Conservation (phyloP, 441 rosid species). For the Isatis lusitanica region DNA sequence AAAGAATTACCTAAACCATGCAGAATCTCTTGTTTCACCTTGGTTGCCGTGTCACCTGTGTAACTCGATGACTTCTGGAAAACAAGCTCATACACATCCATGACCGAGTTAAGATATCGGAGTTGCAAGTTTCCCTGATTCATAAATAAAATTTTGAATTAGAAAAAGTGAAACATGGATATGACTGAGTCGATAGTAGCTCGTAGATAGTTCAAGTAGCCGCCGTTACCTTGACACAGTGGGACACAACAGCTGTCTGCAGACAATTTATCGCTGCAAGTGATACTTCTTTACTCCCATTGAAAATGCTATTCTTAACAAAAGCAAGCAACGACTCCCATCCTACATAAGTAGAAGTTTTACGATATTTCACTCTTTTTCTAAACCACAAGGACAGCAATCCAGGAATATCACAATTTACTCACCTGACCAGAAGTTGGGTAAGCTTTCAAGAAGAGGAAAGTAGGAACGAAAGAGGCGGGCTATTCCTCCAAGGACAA, state of each 20-base stretch:
- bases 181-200: conserved; percentile 10
- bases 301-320: conserved; percentile 74
- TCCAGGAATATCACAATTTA: conserved; percentile 6
- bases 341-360: conserved; percentile 50
- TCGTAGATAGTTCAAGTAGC: conserved; percentile 12
- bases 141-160: conserved; percentile 20
- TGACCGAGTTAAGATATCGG: conserved; percentile 74
- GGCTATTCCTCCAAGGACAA: conserved; percentile 94
- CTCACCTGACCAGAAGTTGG: conserved; percentile 92
- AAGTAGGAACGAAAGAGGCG: conserved; percentile 93
- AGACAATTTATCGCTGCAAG: conserved; percentile 91
- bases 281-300: conserved; percentile 94
- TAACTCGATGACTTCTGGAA: conserved; percentile 72
- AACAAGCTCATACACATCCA: conserved; percentile 81
- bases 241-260: conserved; percentile 82
- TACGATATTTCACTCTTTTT: not conserved
- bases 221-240: conserved; percentile 69
- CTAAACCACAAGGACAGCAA: conserved; percentile 1
- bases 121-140: conserved; percentile 82
- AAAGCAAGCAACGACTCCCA: conserved; percentile 90
- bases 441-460: conserved; percentile 78
- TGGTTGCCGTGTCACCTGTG: conserved; percentile 59
- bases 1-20: conserved; percentile 77
- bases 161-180: not conserved
- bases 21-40: conserved; percentile 94